Base-by-base conservation (phyloP, 2,329 filamentous ascomycete genomes). In the Rhynchosporium graminicola region DNA sequence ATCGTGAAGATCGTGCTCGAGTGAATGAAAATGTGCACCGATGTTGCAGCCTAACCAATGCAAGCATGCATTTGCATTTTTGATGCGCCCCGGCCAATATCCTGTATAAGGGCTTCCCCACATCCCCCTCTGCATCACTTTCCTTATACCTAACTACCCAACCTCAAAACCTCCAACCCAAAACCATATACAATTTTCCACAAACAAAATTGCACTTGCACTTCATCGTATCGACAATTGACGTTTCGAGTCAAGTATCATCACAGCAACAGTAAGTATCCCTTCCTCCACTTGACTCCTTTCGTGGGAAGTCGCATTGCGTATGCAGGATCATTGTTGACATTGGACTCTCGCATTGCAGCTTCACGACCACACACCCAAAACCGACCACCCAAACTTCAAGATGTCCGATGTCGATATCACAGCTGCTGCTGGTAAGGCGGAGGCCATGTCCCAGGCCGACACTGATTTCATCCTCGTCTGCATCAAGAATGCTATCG, bases 381-480 rank as follows among this genome's bases (percentile, higher is more conserved):
- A 61, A 33, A 45, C 26, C 20, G 2, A 36, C 43, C 45, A 38
- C 15, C 31, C 26, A 42, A 15, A 26, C 29, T 43, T n/a, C 57
- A 63, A 42, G 1, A 64, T 65, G 63, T 61, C 63, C 36, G 63
- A 63, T 26, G 56, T 10, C 15, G 63, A 65, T 26, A 3, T 42
- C 46, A 36, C 45, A 9, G 40, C 40, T 13, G 45, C 45, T 26
- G n/a, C 48, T 31, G 50, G n/a, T 26, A 46, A 20, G n/a, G n/a
- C 8, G 15, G 43, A 46, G 5, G n/a, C 43, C n/a, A 69, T 72
- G 64, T 48, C 58, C 13, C 13, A 58, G 4, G 40, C 38, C 3
- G 70, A 72, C 28, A 54, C 69, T 29, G 60, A 67, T 1, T 72
- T 73, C 28, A 52, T 73, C 4, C 59, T 73, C 5, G 59, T 59